These are phyloP conservation scores for Sporothrix variecibatus DNA, from an alignment of 2,329 filamentous ascomycete genomes.

Conservation along the genomic window DNA sequence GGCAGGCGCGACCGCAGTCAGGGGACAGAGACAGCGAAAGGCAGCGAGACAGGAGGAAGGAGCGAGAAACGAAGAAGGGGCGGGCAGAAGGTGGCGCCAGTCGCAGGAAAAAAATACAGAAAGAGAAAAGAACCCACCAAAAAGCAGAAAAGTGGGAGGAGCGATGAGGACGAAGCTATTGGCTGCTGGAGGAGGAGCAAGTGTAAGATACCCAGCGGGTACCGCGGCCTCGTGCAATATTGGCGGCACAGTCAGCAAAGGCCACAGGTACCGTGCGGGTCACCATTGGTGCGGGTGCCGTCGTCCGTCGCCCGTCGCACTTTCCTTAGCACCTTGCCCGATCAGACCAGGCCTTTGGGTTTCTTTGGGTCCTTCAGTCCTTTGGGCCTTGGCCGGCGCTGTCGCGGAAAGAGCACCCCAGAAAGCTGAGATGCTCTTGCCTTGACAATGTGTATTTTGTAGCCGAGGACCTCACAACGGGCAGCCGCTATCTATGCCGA, in stretches of 20 bases:
- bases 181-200: background rate
- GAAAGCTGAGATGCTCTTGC: slow-evolving; percentile 2
- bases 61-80: background rate
- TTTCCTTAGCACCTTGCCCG: background rate
- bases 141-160: slow-evolving; percentile 4
- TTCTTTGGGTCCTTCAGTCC: background rate
- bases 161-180: background rate
- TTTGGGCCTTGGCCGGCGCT: background rate
- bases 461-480: slow-evolving; percentile 11
- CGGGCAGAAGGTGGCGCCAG: slow-evolving; percentile 15
- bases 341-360: background rate
- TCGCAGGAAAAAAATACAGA: background rate
- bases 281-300: background rate
- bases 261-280: slow-evolving; percentile 3
- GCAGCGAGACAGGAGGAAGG: background rate
- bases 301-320: slow-evolving; percentile 13
- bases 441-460: background rate
- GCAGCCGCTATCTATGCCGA: background rate
- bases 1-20: slow-evolving; percentile 1
- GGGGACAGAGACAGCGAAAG: background rate
- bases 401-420: slow-evolving; percentile 1
- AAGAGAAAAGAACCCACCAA: background rate
- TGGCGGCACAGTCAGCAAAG: background rate
- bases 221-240: slow-evolving; percentile 2
- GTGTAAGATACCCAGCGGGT: slow-evolving; percentile 2